Base-by-base conservation (phyloP, 1,284 basidiomycete species). In the Rugosomyces carneus region DNA sequence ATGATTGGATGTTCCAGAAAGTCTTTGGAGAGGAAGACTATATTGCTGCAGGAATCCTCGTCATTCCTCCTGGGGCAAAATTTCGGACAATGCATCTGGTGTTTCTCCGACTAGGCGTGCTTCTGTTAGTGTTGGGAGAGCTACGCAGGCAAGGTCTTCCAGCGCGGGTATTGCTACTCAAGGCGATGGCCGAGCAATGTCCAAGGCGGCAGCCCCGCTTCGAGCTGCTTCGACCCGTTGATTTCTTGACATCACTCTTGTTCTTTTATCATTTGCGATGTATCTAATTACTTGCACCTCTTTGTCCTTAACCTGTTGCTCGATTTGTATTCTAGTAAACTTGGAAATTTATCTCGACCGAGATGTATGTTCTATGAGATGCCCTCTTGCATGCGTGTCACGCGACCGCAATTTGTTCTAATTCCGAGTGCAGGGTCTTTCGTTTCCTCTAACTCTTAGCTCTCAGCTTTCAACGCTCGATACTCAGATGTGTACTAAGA, bases 1-100 rank as follows among this genome's bases (percentile, higher is more conserved):
- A 51, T 10, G 45, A 50, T 19, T 99, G 95, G 79, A 72, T 69
- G 26, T 99, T 93, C 63, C 84, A 97, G 63, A 97, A 95, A 67
- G 80, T 96, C 18, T 97, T 98, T 62, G 84, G 85, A 13, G 93
- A 98, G 53, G 85, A 81, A 37, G 84, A 90, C 40, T 95, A 91
- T 60, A 84, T 96, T 56, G 95, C 95, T 0, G 85, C 91, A 13
- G 96, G 96, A 1, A 78, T 93, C 44, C 75, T 99, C 24, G 70
- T 81, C 38, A 87, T 99, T 36, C 92, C 92, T 1, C 78, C 84
- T 0, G 73, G 78, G 0, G 76, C 77, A 13, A 90, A 66, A 68
- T 89, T 10, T 57, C 41, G 8, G 49, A 49, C 8, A 45, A 35
- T 9, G 24, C 38, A 24, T 38, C 15, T 21, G 27, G 18, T 4